Conservation (phyloP, 225 moss, liverwort and hornwort genomes). For the Bryoerythrophyllum caledonicum region DNA sequence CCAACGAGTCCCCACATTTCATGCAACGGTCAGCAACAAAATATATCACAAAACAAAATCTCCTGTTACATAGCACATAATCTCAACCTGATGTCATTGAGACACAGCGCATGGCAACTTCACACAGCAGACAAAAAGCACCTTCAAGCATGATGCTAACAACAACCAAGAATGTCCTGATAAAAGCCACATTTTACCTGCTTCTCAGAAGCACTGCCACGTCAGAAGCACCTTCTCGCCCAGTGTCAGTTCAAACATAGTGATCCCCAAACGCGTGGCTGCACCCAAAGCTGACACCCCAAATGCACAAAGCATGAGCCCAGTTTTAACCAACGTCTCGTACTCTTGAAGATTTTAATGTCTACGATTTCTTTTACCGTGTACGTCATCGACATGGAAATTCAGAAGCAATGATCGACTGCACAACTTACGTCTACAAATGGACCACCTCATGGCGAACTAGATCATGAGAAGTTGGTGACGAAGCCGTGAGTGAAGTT, state of each 20-base stretch:
- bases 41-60: not conserved
- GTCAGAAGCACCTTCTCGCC: not conserved
- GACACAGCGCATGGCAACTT: not conserved
- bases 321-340: too few species aligned
- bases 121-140: not conserved
- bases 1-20: not conserved
- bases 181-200: not conserved
- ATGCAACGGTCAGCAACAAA: not conserved
- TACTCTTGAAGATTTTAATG: too few species aligned
- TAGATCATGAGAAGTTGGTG: not conserved
- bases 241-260: not conserved
- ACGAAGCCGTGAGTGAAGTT: too few species aligned
- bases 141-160: not conserved
- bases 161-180: not conserved
- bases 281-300: not conserved
- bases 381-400: too few species aligned
- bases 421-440: not conserved
- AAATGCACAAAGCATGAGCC: too few species aligned
- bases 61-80: not conserved
- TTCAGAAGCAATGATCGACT: not conserved
- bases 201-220: not conserved
- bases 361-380: too few species aligned
- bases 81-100: too few species aligned
- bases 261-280: not conserved
- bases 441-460: not conserved